phyloP scores from a whole-genome alignment of 495 filamentous ascomycete genomes.

The Penicillium ochrochloron region DNA sequence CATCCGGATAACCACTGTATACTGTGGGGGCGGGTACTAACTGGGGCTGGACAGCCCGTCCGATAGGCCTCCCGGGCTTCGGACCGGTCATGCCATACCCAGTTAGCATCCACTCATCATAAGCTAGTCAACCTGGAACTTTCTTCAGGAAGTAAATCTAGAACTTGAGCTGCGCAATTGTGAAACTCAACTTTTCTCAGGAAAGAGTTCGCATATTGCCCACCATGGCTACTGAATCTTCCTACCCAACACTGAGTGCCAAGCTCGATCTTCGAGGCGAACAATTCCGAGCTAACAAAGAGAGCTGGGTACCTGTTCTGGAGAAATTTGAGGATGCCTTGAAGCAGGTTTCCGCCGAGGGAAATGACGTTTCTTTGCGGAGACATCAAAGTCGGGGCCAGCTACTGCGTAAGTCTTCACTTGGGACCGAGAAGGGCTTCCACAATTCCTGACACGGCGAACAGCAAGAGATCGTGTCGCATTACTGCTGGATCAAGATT shows the following conservation, averaged over 20 bases:
- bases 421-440: background rate
- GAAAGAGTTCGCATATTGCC: background rate
- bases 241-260: conserved; percentile 18
- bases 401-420: conserved; percentile 24
- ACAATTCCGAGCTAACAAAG: conserved; percentile 25
- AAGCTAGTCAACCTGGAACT: background rate
- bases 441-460: background rate
- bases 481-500: conserved; percentile 31
- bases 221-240: conserved; percentile 23
- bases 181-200: background rate
- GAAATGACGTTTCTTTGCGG: conserved; percentile 25
- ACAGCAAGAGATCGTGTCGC: conserved; percentile 31
- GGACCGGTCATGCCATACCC: conserved; percentile 12
- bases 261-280: conserved; percentile 24
- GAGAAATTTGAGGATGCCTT: conserved; percentile 27
- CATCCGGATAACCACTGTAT: background rate
- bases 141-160: background rate
- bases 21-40: background rate
- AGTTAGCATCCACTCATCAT: background rate
- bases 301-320: conserved; percentile 25
- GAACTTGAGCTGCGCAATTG: background rate
- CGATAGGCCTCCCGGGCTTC: conserved; percentile 10
- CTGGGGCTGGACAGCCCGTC: background rate
- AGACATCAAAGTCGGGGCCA: conserved; percentile 31
- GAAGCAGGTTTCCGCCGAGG: conserved; percentile 24